Base-by-base conservation (phyloP, 192 early-diverging fungal genomes). In the Lunasporangiospora selenospora region DNA sequence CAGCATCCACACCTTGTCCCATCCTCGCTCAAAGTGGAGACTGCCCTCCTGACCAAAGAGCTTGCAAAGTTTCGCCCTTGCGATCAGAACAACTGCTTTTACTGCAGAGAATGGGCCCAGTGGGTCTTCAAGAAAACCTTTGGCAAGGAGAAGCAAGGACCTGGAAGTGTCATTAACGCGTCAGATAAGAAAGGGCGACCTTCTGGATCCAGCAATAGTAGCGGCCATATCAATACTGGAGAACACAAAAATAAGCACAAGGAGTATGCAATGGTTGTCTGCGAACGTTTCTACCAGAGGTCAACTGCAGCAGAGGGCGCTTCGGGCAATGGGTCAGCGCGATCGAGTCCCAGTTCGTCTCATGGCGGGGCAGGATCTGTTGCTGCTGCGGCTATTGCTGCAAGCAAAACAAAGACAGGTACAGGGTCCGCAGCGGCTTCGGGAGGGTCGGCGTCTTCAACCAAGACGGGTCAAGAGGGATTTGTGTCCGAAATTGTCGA, bases 41-140 rank as follows among this genome's bases (percentile, higher is more conserved):
- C 82, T 1, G 78, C 67, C 44, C 56, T 77, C 5, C 69, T 90
- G 37, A 78, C 86, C 30, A 92, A 92, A 58, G 89, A 92, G 60
- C 56, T 92, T 42, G 62, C 76, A 8, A 77, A 88, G 49, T 92
- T 88, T 60, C 82, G 90, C 9, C 80, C 89, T 16, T 92, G 90
- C 45, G 88, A 90, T 62, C 80, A 80, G 62, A 81, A 81, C 47
- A 86, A 82, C 23, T 86, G 87, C 58, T 87, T 89, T 37, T 92
- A 90, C 55, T 92, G 90, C 57, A 87, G 90, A 31, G 90, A 92
- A 69, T 92, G 90, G 90, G 88, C 88, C 27, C 85, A 85, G 50
- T 88, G 78, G 76, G 86, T 92, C 6, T 92, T 91, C 58, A 87
- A 90, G 57, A 88, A 87, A 76, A 84, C 76, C 18, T 82, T 79